Percentiles rank a stretch among this genome's conserved stretches.
These are phyloP conservation scores for Kwoniella bestiolae DNA, from an alignment of 768 basidiomycete genomes.

Conservation along the genomic window DNA sequence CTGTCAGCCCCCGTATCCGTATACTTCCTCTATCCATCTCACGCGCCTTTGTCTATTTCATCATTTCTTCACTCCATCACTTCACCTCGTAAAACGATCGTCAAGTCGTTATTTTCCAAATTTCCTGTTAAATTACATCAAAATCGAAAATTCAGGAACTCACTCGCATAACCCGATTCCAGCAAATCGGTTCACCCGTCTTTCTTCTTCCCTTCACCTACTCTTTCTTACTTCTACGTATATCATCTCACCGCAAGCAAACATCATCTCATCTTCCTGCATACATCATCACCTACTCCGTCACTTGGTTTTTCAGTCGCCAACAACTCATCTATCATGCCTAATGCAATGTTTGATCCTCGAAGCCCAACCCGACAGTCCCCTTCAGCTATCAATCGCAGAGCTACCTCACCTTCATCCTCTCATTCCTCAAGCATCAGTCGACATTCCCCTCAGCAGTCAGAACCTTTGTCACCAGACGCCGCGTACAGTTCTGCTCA, in stretches of 20 bases:
- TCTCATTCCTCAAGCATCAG: background rate
- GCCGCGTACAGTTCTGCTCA: background rate
- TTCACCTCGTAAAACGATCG: no score
- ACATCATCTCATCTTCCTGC: background rate
- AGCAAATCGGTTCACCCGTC: background rate
- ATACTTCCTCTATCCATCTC: no score
- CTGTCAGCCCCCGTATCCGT: no score
- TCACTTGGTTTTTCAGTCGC: background rate
- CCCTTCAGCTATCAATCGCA: background rate
- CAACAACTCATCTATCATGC: background rate
- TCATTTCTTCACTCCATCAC: no score
- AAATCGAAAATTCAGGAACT: slow-evolving; percentile 1
- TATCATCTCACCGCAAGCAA: background rate
- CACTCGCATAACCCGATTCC: slow-evolving; percentile 10
- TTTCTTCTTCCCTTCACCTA: background rate
- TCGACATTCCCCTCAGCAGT: background rate
- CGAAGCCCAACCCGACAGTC: background rate
- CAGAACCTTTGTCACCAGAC: slow-evolving; percentile 4
- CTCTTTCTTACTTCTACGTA: background rate
- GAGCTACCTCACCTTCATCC: background rate
- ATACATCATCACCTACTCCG: background rate
- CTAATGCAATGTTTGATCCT: background rate
- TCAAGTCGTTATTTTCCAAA: no score
- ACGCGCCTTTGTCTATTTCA: no score
- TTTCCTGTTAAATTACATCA: no score